Conservation (phyloP, 208 protist genomes). For the Hexamita inflata region DNA sequence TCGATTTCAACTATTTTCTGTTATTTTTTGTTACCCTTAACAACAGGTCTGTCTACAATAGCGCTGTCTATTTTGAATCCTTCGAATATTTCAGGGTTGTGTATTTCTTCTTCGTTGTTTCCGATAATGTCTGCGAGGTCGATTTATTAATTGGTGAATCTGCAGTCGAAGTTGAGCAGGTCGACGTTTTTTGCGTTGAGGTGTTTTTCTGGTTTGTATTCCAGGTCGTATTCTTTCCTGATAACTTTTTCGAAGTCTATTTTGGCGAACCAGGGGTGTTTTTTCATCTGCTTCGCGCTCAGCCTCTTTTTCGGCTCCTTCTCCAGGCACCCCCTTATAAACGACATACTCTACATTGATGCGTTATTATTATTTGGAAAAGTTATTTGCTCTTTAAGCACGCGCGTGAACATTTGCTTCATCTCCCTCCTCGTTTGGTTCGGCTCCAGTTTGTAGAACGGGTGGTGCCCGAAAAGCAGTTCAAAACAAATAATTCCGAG, state of each 20-base stretch:
- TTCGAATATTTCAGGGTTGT: no score
- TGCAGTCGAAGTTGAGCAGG: no score
- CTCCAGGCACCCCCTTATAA: background rate
- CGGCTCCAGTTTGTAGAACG: constrained; percentile 39
- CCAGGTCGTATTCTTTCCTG: constrained; percentile 6
- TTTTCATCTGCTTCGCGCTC: constrained; percentile 12
- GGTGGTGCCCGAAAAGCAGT: constrained; percentile 40
- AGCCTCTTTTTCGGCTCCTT: constrained; percentile 19
- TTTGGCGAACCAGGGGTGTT: constrained; percentile 26
- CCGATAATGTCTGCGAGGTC: no score
- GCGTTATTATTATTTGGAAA: background rate
- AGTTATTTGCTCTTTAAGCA: background rate
- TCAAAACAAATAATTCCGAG: constrained; percentile 49
- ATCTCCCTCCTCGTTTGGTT: background rate
- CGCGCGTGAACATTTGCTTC: no score
- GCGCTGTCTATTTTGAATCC: no score
- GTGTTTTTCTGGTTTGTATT: no score
- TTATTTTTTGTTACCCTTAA: no score
- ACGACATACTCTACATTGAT: background rate
- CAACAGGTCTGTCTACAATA: no score
- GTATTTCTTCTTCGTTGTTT: no score
- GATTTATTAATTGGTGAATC: no score
- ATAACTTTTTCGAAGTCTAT: constrained; percentile 29
- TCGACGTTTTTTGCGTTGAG: no score
- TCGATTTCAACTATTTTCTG: no score